A percentile compares a stretch with the other conserved stretches of the same genome.
phyloP scores from a whole-genome alignment of 441 rosid species.

The Manihot esculenta region DNA sequence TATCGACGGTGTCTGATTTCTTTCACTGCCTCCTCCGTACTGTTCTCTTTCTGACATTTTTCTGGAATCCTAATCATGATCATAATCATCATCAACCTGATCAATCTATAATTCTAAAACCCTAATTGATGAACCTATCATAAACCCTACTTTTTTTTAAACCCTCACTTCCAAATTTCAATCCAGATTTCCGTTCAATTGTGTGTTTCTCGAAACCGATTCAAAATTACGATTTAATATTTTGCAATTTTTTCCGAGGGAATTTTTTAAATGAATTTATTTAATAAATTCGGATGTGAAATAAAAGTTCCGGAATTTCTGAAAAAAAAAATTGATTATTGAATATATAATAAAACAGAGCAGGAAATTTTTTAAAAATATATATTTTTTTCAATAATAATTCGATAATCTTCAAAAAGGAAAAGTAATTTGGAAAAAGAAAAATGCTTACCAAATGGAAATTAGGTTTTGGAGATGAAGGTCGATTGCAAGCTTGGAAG shows the following conservation, averaged over 20 bases:
- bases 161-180: too few relatives aligned
- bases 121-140: neutral
- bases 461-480: neutral
- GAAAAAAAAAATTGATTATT: neutral
- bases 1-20: neutral
- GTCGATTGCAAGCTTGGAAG: neutral
- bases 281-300: neutral
- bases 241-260: neutral
- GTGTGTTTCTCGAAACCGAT: neutral
- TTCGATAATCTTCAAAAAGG: neutral
- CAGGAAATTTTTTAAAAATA: neutral
- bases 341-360: neutral
- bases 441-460: conserved; percentile 3
- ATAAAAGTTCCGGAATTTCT: neutral
- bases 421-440: neutral
- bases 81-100: neutral
- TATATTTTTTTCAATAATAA: too few relatives aligned
- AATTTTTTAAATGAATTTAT: neutral
- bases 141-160: neutral
- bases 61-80: too few relatives aligned
- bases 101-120: neutral
- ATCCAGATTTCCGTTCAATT: neutral
- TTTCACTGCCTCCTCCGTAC: conserved; percentile 7
- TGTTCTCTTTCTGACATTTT: neutral
- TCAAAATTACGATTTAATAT: neutral